Conservation (phyloP, 2,329 filamentous ascomycete species). For the Claviceps africana region DNA sequence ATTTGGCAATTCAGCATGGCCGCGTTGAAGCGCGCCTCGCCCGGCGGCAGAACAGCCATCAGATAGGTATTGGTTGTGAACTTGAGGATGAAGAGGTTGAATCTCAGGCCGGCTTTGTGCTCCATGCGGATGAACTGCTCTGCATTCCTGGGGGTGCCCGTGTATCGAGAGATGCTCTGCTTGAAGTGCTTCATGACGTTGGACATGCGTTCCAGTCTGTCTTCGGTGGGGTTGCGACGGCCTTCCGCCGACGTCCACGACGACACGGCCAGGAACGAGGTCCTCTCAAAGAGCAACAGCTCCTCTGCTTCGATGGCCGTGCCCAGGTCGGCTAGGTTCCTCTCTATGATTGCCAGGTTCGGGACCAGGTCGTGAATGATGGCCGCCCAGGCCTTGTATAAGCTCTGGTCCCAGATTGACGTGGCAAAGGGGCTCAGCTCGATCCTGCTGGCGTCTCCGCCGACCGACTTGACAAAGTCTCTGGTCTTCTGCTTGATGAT, state of each 20-base stretch:
- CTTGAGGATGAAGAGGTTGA: constrained; percentile 88
- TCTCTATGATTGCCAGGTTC: constrained; percentile 77
- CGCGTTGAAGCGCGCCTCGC: constrained; percentile 81
- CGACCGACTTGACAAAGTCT: constrained; percentile 31
- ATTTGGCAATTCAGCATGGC: constrained; percentile 83
- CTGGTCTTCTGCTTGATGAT: constrained; percentile 61
- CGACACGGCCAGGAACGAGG: constrained; percentile 92
- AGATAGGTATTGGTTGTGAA: constrained; percentile 98
- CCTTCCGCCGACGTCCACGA: constrained; percentile 70
- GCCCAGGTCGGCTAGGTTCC: constrained; percentile 68
- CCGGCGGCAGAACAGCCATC: constrained; percentile 78
- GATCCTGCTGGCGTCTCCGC: constrained; percentile 27
- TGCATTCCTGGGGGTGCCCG: constrained; percentile 64
- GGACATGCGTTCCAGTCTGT: constrained; percentile 84
- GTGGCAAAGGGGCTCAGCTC: constrained; percentile 82
- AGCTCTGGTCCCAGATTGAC: constrained; percentile 94
- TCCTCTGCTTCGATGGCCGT: constrained; percentile 84
- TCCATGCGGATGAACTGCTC: constrained; percentile 73
- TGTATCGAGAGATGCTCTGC: constrained; percentile 64
- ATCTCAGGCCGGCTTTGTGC: constrained; percentile 60
- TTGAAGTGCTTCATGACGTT: constrained; percentile 99
- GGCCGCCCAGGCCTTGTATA: constrained; percentile 96
- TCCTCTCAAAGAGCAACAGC: constrained; percentile 86
- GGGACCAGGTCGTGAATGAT: constrained; percentile 98
- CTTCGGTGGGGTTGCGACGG: constrained; percentile 69